Conservation (phyloP, 2,329 filamentous ascomycete species). For the Torrubiellomyces zombiae region DNA sequence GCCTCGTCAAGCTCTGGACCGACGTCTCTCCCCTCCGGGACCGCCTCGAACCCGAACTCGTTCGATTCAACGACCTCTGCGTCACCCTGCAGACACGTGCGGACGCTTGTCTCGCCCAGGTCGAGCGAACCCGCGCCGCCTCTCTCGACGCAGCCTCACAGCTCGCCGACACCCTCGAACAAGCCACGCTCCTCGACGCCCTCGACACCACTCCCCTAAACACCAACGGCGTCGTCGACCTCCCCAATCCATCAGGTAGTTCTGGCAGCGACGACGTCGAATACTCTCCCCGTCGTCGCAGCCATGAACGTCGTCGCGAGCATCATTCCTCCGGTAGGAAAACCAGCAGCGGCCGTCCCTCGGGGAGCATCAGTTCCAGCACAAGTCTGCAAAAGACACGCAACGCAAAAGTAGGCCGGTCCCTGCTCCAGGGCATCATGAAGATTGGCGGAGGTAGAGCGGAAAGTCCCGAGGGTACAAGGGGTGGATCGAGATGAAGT, state of each 20-base stretch:
- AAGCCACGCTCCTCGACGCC: slow-evolving; percentile 19
- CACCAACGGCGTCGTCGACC: slow-evolving; percentile 13
- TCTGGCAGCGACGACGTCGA: slow-evolving; percentile 29
- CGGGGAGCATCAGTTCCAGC: too few species aligned
- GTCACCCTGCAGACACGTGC: slow-evolving; percentile 31
- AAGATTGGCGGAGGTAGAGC: slow-evolving; percentile 23
- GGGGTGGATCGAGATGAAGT: slow-evolving; percentile 8
- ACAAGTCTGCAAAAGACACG: too few species aligned
- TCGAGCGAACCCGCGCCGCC: slow-evolving; percentile 26
- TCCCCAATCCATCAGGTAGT: slow-evolving; percentile 30
- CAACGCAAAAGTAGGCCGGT: slow-evolving; percentile 23
- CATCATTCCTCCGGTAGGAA: too few species aligned
- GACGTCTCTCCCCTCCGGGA: slow-evolving; percentile 28
- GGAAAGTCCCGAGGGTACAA: slow-evolving; percentile 23
- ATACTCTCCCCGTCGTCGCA: slow-evolving; percentile 9
- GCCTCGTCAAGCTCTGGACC: slow-evolving; percentile 66
- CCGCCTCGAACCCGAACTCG: slow-evolving; percentile 30
- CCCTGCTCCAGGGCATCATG: slow-evolving; percentile 27
- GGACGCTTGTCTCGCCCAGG: slow-evolving; percentile 31
- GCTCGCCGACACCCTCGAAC: slow-evolving; percentile 31
- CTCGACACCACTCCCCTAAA: slow-evolving; percentile 12
- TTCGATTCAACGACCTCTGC: slow-evolving; percentile 36
- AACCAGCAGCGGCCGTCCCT: too few species aligned
- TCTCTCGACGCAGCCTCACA: slow-evolving; percentile 16
- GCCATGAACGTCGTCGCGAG: slow-evolving; percentile 16